Conservation (phyloP, 371 early-diverging fungal genomes). For the Lichtheimia corymbifera region DNA sequence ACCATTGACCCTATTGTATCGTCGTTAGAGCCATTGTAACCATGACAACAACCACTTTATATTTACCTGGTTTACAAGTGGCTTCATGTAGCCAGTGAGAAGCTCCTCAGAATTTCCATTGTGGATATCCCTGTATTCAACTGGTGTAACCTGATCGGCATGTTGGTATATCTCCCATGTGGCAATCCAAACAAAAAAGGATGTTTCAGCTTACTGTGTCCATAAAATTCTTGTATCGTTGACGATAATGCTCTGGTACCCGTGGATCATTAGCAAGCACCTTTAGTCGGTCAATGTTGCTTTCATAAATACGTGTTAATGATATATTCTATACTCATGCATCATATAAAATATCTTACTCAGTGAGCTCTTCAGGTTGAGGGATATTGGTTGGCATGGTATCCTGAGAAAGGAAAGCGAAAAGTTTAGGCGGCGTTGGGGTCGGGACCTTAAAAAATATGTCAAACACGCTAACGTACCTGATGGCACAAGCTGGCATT, state of each 20-base stretch:
- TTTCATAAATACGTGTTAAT: neutral
- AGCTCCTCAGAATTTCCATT: conserved; percentile 14
- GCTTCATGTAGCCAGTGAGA: conserved; percentile 1
- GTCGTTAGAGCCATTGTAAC: no score
- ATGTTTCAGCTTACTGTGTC: conserved; percentile 1
- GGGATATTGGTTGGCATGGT: conserved; percentile 25
- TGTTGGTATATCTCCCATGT: conserved; percentile 2
- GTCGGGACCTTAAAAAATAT: no score
- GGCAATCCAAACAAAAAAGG: neutral
- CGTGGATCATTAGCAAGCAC: neutral
- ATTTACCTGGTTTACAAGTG: conserved; percentile 6
- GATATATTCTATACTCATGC: neutral
- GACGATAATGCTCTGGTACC: conserved; percentile 3
- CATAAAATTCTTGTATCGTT: conserved; percentile 6
- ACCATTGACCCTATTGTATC: conserved; percentile 60
- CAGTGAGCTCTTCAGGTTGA: conserved; percentile 27
- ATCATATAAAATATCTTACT: conserved; percentile 16
- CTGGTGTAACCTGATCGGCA: conserved; percentile 18
- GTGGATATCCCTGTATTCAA: conserved; percentile 35
- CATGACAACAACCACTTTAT: neutral
- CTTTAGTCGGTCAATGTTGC: conserved; percentile 6
- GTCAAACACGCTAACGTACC: conserved; percentile 19
- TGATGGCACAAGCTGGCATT: conserved; percentile 33
- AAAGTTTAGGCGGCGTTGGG: no score
- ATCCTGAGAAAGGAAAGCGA: conserved; percentile 11